These are phyloP conservation scores for Avena insularis DNA, from an alignment of 176 grass and related monocot species.

Conservation along the genomic window DNA sequence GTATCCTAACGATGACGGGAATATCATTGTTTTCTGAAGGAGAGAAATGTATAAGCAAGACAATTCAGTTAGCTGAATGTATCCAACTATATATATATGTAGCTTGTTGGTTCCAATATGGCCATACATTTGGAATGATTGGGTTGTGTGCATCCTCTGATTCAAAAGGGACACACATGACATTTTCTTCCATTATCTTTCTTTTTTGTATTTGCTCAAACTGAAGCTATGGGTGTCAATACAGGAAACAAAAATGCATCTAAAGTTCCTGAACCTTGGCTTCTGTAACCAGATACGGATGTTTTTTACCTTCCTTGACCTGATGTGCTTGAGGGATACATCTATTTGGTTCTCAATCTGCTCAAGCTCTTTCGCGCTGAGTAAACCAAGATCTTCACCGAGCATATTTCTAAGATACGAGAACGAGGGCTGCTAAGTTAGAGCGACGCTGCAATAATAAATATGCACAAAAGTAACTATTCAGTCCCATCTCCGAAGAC, in stretches of 20 bases:
- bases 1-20: neutral
- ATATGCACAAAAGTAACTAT: neutral
- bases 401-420: slow-evolving; percentile 70
- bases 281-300: neutral
- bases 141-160: too few species aligned
- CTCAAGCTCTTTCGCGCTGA: slow-evolving; percentile 77
- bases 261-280: slow-evolving; percentile 1
- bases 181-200: too few species aligned
- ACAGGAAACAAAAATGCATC: neutral
- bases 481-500: neutral
- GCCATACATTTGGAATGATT: neutral
- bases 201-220: too few species aligned
- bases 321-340: slow-evolving; percentile 68
- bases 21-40: neutral
- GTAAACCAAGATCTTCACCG: slow-evolving; percentile 75
- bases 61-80: neutral
- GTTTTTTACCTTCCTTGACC: slow-evolving; percentile 66
- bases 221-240: too few species aligned
- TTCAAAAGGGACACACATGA: too few species aligned
- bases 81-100: too few species aligned
- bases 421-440: neutral
- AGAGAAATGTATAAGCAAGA: neutral
- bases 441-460: neutral
- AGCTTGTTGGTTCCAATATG: too few species aligned
- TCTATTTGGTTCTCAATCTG: slow-evolving; percentile 84